Base-by-base conservation (phyloP, 106 monocot genomes). In the Dendrobium huoshanense region DNA sequence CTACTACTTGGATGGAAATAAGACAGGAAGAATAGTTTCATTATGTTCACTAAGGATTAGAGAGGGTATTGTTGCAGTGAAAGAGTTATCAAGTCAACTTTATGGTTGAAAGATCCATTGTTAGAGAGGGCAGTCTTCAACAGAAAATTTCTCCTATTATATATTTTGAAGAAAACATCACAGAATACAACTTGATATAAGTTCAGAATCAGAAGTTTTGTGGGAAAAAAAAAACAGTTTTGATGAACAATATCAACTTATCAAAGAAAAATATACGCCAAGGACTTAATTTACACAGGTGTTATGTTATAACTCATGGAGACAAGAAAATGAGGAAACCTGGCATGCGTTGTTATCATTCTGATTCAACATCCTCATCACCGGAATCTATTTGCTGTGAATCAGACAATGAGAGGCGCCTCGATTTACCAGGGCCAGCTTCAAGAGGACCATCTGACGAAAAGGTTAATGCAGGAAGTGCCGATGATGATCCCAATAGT, bases 271-370 rank as follows among this genome's bases (percentile, higher is more conserved):
- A 80, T 89, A 83, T 89, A 89, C 84, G 76, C 77, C 41, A 47
- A 27, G 27, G 82, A 80, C 78, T 76, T 68, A 83, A 84, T 81
- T 86, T 89, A 86, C 81, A 89, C 29, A 54, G 43, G 74, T 43
- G 43, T 29, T 9, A 20, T 74, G 43, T 18, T 74, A 44, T 74
- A 74, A 37, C 74, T 43, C 74, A 44, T 75, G 15, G 41, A 37
- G 37, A 25, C 31, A 67, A 81, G 49, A 81, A 48, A 81, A 78
- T 48, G 65, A 84, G 61, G 67, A 82, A 24, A 74, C 13, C 73
- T 41, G 22, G 64, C 43, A 76, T 51, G 54, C 72, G 81, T n/a
- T 82, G 42, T 16, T 31, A 73, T 85, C 82, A 59, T 9, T 88
- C 80, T 31, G 54, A 72, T 19, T 78, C 77, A 18, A 61, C 44